Conservation (phyloP, 768 basidiomycete species). For the Lyophyllum semitale region DNA sequence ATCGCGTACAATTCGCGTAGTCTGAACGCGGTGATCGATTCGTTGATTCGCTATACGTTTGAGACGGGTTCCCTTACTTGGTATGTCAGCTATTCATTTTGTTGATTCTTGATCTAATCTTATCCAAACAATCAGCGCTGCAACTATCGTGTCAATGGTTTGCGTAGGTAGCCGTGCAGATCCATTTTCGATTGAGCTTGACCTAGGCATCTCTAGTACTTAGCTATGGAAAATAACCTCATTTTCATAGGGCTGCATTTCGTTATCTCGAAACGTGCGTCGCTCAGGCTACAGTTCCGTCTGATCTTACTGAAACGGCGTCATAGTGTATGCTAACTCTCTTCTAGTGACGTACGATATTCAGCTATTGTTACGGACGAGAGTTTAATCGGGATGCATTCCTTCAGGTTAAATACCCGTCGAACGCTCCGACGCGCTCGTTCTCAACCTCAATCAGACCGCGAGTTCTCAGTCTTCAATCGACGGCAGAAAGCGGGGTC, state of each 20-base stretch:
- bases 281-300: background rate
- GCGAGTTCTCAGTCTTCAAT: slow-evolving; percentile 5
- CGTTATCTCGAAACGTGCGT: background rate
- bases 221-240: background rate
- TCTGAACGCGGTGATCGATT: slow-evolving; percentile 12
- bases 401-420: slow-evolving; percentile 23
- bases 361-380: background rate
- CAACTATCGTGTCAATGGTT: background rate
- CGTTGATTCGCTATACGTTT: slow-evolving; percentile 31
- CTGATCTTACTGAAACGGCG: background rate
- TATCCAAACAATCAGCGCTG: too few species aligned
- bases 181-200: background rate
- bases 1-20: too few species aligned
- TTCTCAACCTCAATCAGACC: slow-evolving; percentile 5
- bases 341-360: background rate
- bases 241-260: background rate
- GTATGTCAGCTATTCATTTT: too few species aligned
- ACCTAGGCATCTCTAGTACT: background rate
- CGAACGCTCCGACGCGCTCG: slow-evolving; percentile 19
- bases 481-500: background rate
- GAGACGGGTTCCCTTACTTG: slow-evolving; percentile 45
- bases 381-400: background rate
- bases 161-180: background rate
- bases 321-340: background rate
- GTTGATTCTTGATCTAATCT: too few species aligned